Evolutionary conservation across 345 rosid genomes (phyloP), one percentile per base, ranked within the genome.

Genomic region (Bretschneidera sinensis): DNA sequence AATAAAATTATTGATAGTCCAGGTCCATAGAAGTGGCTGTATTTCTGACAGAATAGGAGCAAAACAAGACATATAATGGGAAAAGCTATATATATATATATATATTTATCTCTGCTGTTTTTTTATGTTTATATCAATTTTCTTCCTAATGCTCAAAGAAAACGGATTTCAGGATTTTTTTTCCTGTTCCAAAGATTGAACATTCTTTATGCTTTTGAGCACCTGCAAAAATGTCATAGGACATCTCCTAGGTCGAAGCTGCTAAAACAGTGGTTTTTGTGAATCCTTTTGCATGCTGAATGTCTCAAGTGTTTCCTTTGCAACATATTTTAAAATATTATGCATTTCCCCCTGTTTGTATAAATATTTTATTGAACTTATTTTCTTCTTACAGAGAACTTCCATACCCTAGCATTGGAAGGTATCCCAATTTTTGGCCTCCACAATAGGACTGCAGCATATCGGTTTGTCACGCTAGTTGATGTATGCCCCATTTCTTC

Each of bases 401-500:
- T 94, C 61, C 97, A 94, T 67, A 94, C 97, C 11, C 79, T 94
- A 57, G 97, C 96, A 45, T 55, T 94, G 71, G 97, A 90, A 60
- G 96, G 83, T 62, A 67, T 94, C 25, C 99, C 99, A 0, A 70
- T 80, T 54, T 83, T 94, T 55, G 96, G 96, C 57, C 92, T 88
- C 53, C 81, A 85, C 67, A 94, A 90, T 57, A 75, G 96, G 65
- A 74, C 91, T 24, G 82, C 99, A 35, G 99, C 99, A 4, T 88
- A 88, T 75, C 90, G 99, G 58, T 94, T 94, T 65, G 92, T 86
- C 70, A 90, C 97, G 35, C 78, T 94, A 59, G 95, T 94, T 55
- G 99, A 94, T 71, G 99, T 90, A 75, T 61, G 92, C 49, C 43
- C 28, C 2, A 20, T 65, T 61, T 43, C 53, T 48, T 57, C 43